A percentile compares a stretch with the other conserved stretches of the same genome.
Conservation (phyloP, 2,329 filamentous ascomycete species). For the Penicillium sumatraense region DNA sequence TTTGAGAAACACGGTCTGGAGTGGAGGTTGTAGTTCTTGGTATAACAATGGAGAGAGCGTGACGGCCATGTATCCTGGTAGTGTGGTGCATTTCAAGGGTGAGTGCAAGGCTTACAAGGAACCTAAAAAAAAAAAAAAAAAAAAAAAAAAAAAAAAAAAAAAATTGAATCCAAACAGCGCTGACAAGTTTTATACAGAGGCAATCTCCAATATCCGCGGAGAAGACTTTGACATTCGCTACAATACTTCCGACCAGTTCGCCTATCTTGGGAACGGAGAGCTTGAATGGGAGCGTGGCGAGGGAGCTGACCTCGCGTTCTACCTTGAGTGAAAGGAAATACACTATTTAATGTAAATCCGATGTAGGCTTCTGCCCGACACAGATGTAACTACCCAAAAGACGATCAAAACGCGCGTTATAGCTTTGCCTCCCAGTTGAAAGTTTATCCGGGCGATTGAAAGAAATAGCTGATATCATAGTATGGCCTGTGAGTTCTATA, state of each 20-base stretch:
- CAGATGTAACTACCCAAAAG: too few species aligned
- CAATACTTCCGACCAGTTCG: constrained; percentile 12
- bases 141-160: too few species aligned
- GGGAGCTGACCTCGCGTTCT: constrained; percentile 20
- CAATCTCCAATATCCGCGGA: constrained; percentile 38
- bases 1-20: constrained; percentile 32
- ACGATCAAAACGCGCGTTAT: too few species aligned
- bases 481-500: too few species aligned
- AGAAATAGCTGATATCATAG: too few species aligned
- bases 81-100: constrained; percentile 29
- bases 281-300: constrained; percentile 15
- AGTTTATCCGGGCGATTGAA: too few species aligned
- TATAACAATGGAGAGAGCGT: constrained; percentile 27
- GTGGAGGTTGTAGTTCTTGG: constrained; percentile 31
- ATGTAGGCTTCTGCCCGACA: too few species aligned
- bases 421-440: too few species aligned
- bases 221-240: constrained; percentile 57
- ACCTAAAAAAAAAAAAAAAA: too few species aligned
- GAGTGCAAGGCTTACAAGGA: neutral
- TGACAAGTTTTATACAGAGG: neutral
- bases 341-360: too few species aligned
- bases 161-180: too few species aligned
- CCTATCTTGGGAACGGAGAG: constrained; percentile 13
- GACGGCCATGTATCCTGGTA: constrained; percentile 32
- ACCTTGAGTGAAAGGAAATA: neutral